Conservation (phyloP, 805 yeast species). For the Yarrowia divulgata region DNA sequence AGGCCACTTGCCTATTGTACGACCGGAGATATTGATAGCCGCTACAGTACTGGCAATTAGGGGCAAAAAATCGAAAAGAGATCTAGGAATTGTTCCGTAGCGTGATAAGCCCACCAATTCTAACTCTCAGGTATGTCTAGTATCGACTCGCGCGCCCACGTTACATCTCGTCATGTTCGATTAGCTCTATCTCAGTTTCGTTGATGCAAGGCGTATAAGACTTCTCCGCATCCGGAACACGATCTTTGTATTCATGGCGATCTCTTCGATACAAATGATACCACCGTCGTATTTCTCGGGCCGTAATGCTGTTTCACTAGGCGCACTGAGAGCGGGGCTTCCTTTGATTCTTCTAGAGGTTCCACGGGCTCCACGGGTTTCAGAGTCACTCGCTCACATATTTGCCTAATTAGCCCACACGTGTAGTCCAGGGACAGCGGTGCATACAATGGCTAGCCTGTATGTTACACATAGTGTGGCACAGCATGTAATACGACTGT, state of each 20-base stretch:
- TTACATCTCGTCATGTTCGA: neutral
- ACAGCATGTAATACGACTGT: no score
- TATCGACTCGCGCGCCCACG: neutral
- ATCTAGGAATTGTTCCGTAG: neutral
- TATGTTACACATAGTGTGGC: no score
- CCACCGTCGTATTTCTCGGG: conserved; percentile 12
- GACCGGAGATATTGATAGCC: neutral
- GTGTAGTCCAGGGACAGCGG: neutral
- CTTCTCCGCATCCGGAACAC: neutral
- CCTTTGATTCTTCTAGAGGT: neutral
- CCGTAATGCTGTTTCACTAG: neutral
- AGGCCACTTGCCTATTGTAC: neutral
- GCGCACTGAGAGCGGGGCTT: no score
- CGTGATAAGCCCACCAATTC: neutral
- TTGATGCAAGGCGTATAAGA: neutral
- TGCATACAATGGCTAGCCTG: neutral
- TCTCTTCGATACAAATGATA: neutral
- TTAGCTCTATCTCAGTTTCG: neutral
- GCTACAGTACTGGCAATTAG: neutral
- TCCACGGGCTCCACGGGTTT: neutral
- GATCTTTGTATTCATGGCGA: neutral
- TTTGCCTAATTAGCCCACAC: no score
- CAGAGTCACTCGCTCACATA: neutral
- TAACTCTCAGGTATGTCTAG: neutral
- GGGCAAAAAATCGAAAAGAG: neutral